Base-by-base conservation (phyloP, 2,329 filamentous ascomycete species). In the Ophiostoma perfectum region DNA sequence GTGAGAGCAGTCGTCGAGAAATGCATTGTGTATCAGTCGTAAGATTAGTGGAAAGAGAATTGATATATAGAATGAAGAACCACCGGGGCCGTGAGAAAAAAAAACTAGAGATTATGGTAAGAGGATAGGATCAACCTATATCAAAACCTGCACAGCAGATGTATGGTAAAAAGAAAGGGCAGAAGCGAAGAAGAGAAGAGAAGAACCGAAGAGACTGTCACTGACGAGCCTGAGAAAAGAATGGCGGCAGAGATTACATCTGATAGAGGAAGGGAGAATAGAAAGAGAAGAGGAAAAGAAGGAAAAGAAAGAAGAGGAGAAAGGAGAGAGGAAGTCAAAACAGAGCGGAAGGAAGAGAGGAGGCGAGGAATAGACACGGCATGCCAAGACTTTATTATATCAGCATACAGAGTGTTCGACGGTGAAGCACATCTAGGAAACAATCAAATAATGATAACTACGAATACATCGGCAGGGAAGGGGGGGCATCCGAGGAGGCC, bases 1-100 rank as follows among this genome's bases (percentile, higher is more conserved):
- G 71, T 67, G 27, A 74, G 63, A 44, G 67, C 69, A n/a, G 68
- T 44, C 14, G 66, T 67, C 0, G 73, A 74, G 66, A 74, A 69
- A 67, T 72, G 72, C 73, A 74, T 74, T 49, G 47, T 72, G 67
- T 27, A 27, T 27, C 27, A 27, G 27, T 27, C 27, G 27, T 27
- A 27, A 27, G 27, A 27, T 27, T 27, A 27, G 27, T 27, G 27
- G 27, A 27, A 2, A 27, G 27, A 27, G 27, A 27, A 27, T 27
- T 27, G 27, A 27, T 27, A 27, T 27, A 27, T 27, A 27, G 27
- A 27, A 27, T 27, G 27, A 27, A 27, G 27, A 27, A 55, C n/a
- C 49, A 27, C 49, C 49, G 18, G 49, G 49, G 49, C 7, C 49
- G 49, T 55, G 18, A 55, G 27, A 55, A 11, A 9, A 27, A 27